Base-by-base conservation (phyloP, 2,329 filamentous ascomycete genomes). In the Fusarium buxicola region DNA sequence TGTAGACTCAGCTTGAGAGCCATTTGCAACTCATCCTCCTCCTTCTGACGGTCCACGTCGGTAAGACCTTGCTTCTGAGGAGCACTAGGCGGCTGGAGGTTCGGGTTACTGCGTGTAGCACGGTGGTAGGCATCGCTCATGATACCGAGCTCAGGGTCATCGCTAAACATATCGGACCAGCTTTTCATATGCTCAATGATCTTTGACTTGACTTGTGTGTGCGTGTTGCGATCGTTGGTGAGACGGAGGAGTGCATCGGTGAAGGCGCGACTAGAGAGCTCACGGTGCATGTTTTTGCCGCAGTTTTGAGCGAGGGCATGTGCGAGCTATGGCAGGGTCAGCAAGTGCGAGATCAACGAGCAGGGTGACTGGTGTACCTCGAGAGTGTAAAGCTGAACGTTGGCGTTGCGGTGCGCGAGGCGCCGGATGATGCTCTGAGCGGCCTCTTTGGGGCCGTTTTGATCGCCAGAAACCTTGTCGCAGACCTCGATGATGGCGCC, bases 21-120 rank as follows among this genome's bases (percentile, higher is more conserved):
- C 88, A 97, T 97, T 76, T 98, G 95, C 52, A 99, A 81, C 78
- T 99, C 95, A 46, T 98, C 94, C 60, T 99, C 95, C 77, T 99
- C 95, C 78, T 96, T 97, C 77, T 92, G 91, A 63, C 95, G 87
- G 77, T 99, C 95, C 41, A 90, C 71, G 30, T 96, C 91, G 40
- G 94, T 97, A 62, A 99, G 92, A 68, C 92, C 89, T 60, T 90
- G 92, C 83, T 99, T 99, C 70, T 90, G 90, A 4, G 95, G 95
- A 66, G 96, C 96, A 53, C 93, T 97, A 1, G 95, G 95, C 13
- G 94, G 86, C 63, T 96, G 92, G 50, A 99, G 80, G 66, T 92
- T 94, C 4, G 95, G 95, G 79, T 99, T 94, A 85, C 77, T 79
- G 76, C 82, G 81, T 82, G 97, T 96, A 63, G 98, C 82, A 75